Evolutionary conservation across 331 rosid species (phyloP).

Genomic region (Malus hybrid): DNA sequence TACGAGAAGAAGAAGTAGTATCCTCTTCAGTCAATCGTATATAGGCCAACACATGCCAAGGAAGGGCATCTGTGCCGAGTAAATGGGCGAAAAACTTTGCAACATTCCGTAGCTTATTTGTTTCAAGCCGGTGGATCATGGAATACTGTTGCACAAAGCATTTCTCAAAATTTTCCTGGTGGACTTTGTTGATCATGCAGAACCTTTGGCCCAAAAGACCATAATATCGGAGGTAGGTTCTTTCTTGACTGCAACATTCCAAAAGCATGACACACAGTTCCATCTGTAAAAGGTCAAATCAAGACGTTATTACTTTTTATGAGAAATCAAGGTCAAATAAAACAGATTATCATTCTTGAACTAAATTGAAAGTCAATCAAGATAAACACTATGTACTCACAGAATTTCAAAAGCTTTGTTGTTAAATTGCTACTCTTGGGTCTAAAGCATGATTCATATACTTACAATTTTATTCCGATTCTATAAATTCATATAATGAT

Average conservation of each 20-base stretch:
- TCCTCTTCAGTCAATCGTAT: conserved; percentile 90
- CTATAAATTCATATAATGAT: background rate
- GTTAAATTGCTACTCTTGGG: background rate
- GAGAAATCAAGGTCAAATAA: too few relatives aligned
- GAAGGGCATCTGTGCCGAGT: conserved; percentile 87
- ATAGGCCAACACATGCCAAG: conserved; percentile 84
- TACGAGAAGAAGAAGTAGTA: conserved; percentile 87
- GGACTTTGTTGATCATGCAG: conserved; percentile 84
- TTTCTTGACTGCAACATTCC: conserved; percentile 98
- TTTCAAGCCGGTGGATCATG: conserved; percentile 87
- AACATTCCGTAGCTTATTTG: conserved; percentile 79
- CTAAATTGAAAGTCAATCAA: background rate
- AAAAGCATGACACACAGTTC: conserved; percentile 78
- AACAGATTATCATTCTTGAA: background rate
- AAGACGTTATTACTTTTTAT: background rate
- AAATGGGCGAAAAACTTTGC: conserved; percentile 85
- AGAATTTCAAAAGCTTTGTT: background rate
- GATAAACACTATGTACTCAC: background rate
- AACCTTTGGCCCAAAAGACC: conserved; percentile 91
- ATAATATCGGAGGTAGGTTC: conserved; percentile 86
- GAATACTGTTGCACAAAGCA: conserved; percentile 96
- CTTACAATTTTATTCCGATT: background rate
- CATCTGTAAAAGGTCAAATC: conserved; percentile 49
- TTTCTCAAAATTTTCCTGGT: conserved; percentile 88
- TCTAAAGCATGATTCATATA: background rate